Percentiles rank a stretch among this genome's conserved stretches.
Conservation (phyloP, 495 filamentous ascomycete genomes). For the Aspergillus funiculosus region DNA sequence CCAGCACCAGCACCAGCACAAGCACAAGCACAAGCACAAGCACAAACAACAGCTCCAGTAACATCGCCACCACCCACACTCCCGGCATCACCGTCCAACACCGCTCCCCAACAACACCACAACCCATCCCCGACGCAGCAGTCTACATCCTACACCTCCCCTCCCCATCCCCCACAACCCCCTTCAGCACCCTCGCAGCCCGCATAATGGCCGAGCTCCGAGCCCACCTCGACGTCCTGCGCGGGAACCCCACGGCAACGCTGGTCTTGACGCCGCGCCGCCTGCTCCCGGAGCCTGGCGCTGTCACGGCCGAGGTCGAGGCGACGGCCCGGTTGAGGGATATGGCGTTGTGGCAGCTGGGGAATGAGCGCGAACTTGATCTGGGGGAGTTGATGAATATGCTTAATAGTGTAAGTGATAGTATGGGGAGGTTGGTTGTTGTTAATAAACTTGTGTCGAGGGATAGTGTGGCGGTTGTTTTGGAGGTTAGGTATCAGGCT, state of each 20-base stretch:
- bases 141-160: constrained; percentile 30
- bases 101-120: constrained; percentile 17
- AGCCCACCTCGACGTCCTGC: constrained; percentile 18
- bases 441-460: constrained; percentile 25
- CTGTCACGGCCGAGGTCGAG: constrained; percentile 19
- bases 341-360: constrained; percentile 23
- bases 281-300: constrained; percentile 19
- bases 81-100: constrained; percentile 19
- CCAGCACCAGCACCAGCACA: background rate
- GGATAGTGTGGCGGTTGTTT: constrained; percentile 11
- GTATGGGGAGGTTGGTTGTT: constrained; percentile 24
- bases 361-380: constrained; percentile 24
- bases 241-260: constrained; percentile 15
- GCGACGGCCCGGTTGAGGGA: constrained; percentile 24
- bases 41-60: background rate
- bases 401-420: constrained; percentile 22
- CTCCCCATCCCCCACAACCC: constrained; percentile 8
- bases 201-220: constrained; percentile 19
- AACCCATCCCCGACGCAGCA: constrained; percentile 25
- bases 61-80: constrained; percentile 4
- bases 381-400: constrained; percentile 20
- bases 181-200: constrained; percentile 4
- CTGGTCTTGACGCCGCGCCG: constrained; percentile 19
- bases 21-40: background rate
- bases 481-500: constrained; percentile 24